Conservation (phyloP, 2,329 filamentous ascomycete genomes). For the Pseudogymnoascus sp. region DNA sequence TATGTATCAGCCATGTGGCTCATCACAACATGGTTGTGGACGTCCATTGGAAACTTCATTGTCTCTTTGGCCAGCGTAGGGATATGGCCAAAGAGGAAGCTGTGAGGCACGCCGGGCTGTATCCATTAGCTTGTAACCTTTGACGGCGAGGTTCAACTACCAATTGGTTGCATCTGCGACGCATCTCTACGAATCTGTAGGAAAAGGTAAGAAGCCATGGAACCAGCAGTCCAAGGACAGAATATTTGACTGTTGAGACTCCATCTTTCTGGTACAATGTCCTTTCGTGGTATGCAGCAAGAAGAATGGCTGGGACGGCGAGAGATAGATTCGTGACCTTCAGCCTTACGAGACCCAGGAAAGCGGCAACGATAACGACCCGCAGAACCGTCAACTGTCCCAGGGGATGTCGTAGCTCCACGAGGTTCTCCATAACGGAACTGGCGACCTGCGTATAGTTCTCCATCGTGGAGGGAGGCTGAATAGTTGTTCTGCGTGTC, state of each 20-base stretch:
- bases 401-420: neutral
- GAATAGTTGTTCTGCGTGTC: neutral
- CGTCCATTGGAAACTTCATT: constrained; percentile 4
- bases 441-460: neutral
- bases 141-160: neutral
- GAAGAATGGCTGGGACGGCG: neutral
- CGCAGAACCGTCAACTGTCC: neutral
- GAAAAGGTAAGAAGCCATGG: constrained; percentile 9
- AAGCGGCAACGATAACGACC: neutral
- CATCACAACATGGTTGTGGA: constrained; percentile 6
- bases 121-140: neutral
- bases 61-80: neutral
- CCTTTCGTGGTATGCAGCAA: neutral
- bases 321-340: neutral
- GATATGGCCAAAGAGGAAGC: neutral
- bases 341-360: neutral
- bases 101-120: constrained; percentile 9
- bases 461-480: neutral
- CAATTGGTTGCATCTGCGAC: neutral
- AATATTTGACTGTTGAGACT: constrained; percentile 6
- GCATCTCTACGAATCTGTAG: neutral
- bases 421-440: neutral
- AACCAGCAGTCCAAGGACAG: neutral
- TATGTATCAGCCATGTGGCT: constrained; percentile 7
- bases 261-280: constrained; percentile 1